Percentiles rank a stretch among this genome's conserved stretches.
Conservation (phyloP, 768 basidiomycete species). For the Suillus variegatus region DNA sequence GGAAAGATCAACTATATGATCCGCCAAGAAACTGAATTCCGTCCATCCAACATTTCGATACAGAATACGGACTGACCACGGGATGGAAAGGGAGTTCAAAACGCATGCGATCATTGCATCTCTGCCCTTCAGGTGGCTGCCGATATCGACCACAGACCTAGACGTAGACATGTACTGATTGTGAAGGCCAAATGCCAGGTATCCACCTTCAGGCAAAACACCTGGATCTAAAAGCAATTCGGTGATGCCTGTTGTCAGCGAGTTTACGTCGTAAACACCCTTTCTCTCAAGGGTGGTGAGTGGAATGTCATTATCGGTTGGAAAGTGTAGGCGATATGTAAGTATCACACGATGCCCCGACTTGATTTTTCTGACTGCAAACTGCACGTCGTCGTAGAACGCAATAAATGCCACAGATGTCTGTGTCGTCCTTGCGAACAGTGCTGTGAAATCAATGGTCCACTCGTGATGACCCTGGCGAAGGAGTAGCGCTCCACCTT, state of each 20-base stretch:
- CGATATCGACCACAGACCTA: slow-evolving; percentile 13
- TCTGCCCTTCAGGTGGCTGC: slow-evolving; percentile 5
- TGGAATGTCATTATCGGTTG: slow-evolving; percentile 40
- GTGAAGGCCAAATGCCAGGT: slow-evolving; percentile 40
- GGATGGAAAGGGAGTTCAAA: slow-evolving; percentile 8
- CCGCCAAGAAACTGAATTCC: slow-evolving; percentile 2
- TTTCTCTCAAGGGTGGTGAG: not conserved
- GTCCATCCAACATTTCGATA: slow-evolving; percentile 6
- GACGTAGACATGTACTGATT: slow-evolving; percentile 34
- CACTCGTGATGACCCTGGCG: slow-evolving; percentile 36
- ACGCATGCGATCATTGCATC: slow-evolving; percentile 6
- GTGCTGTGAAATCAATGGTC: slow-evolving; percentile 38
- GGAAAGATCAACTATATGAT: slow-evolving; percentile 4
- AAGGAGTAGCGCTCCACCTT: slow-evolving; percentile 46
- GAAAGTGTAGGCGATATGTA: slow-evolving; percentile 43
- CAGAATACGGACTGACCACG: slow-evolving; percentile 7
- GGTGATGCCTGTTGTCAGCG: not conserved
- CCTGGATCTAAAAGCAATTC: slow-evolving; percentile 32
- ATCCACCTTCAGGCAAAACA: slow-evolving; percentile 42
- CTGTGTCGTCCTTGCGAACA: slow-evolving; percentile 9
- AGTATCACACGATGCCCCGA: slow-evolving; percentile 46
- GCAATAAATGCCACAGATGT: slow-evolving; percentile 38
- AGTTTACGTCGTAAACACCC: not conserved
- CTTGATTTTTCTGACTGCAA: slow-evolving; percentile 43
- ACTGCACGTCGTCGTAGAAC: slow-evolving; percentile 47